Evolutionary conservation across 1,284 basidiomycete species (phyloP).

Genomic region (Tilletia caries): DNA sequence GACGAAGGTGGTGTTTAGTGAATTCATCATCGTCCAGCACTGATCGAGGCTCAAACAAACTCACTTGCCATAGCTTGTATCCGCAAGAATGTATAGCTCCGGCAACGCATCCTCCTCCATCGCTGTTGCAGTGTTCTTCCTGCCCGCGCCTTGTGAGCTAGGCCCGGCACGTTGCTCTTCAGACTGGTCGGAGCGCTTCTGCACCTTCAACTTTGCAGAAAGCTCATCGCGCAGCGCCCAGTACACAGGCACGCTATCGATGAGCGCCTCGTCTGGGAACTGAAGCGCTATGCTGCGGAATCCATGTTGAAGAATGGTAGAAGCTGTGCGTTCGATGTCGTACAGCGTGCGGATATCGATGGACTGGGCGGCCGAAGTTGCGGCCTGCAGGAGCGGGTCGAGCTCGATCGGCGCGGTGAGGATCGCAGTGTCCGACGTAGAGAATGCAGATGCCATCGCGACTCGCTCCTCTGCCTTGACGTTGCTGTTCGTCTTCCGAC

Average conservation of each 20-base stretch:
- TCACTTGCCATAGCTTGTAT: conserved; percentile 93
- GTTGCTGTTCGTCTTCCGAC: too few species aligned
- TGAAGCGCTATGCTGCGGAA: conserved; percentile 66
- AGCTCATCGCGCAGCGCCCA: conserved; percentile 62
- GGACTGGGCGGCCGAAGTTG: conserved; percentile 35
- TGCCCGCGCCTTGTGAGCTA: background rate
- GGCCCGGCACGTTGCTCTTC: background rate
- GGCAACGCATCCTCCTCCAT: conserved; percentile 6
- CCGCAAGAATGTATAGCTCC: conserved; percentile 82
- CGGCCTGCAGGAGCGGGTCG: conserved; percentile 32
- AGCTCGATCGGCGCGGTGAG: conserved; percentile 40
- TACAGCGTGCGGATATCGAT: conserved; percentile 34
- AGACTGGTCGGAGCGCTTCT: conserved; percentile 26
- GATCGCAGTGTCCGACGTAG: conserved; percentile 46
- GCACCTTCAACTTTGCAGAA: conserved; percentile 55
- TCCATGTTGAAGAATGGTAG: conserved; percentile 21
- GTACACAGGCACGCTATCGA: conserved; percentile 83
- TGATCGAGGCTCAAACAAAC: conserved; percentile 38
- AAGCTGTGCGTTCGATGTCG: conserved; percentile 36
- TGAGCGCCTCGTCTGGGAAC: conserved; percentile 89
- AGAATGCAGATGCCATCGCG: conserved; percentile 28
- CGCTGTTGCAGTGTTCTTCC: background rate
- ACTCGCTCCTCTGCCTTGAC: too few species aligned
- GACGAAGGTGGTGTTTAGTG: background rate
- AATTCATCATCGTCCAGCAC: too few species aligned